Percentiles rank a stretch among this genome's conserved stretches.
Evolutionary conservation across 2,329 filamentous ascomycete genomes (phyloP).

Genomic region (Xylariaceae sp.): DNA sequence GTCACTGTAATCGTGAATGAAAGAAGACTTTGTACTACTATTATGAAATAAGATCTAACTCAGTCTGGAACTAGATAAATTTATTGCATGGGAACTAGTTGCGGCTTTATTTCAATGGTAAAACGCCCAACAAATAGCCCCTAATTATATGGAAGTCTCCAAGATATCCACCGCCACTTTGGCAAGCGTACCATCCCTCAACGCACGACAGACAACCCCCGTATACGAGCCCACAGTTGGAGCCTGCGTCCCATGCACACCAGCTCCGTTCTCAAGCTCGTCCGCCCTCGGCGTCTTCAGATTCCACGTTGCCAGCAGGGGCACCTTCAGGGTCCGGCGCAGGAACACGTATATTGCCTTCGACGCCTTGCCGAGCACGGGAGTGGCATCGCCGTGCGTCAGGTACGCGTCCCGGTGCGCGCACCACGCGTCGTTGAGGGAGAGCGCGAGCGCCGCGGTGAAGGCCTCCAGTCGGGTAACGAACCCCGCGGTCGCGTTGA

Average conservation of each 20-base stretch:
- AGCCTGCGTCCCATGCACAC: conserved; percentile 6
- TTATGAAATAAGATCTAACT: too few species aligned
- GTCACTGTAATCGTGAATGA: too few species aligned
- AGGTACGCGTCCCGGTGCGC: conserved; percentile 19
- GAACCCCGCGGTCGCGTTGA: conserved; percentile 2
- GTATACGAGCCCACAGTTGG: conserved; percentile 21
- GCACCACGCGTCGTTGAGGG: conserved; percentile 13
- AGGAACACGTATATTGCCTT: conserved; percentile 15
- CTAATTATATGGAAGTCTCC: too few species aligned
- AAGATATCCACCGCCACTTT: conserved; percentile 5
- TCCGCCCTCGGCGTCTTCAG: too few species aligned
- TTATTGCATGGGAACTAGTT: too few species aligned
- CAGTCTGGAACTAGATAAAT: too few species aligned
- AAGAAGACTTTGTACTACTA: too few species aligned
- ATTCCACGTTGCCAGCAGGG: conserved; percentile 3
- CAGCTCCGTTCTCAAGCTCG: too few species aligned
- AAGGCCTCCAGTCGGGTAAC: conserved; percentile 2
- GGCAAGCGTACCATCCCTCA: conserved; percentile 16
- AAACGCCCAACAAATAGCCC: too few species aligned
- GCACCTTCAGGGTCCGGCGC: conserved; percentile 18
- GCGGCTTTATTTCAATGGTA: too few species aligned
- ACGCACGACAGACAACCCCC: conserved; percentile 11
- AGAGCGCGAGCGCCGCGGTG: neutral
- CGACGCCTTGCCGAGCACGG: conserved; percentile 13
- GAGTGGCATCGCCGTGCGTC: conserved; percentile 12